Evolutionary conservation across 176 grass and related monocot species (phyloP).

Genomic region (Tillandsia fasciculata): DNA sequence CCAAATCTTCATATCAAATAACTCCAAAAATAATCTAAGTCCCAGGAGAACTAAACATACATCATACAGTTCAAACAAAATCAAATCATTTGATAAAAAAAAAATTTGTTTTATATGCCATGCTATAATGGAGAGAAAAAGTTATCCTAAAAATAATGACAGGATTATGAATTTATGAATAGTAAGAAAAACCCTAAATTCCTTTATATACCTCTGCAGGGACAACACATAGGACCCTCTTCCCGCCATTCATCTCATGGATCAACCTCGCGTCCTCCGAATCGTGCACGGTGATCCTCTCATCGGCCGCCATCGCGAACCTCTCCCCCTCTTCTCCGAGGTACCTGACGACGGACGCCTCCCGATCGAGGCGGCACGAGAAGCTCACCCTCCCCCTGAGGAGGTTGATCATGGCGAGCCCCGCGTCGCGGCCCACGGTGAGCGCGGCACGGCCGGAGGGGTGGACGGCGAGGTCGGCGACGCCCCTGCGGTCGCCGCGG

Average conservation of each 20-base stretch:
- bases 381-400: slow-evolving; percentile 59
- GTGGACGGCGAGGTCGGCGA: slow-evolving; percentile 53
- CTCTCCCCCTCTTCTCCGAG: slow-evolving; percentile 19
- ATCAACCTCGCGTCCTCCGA: slow-evolving; percentile 65
- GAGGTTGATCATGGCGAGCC: slow-evolving; percentile 68
- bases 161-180: background rate
- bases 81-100: no score
- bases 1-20: background rate
- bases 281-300: slow-evolving; percentile 56
- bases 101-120: no score
- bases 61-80: no score
- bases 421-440: slow-evolving; percentile 45
- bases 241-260: slow-evolving; percentile 53
- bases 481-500: slow-evolving; percentile 25
- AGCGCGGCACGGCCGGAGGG: slow-evolving; percentile 56
- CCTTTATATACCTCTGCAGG: slow-evolving; percentile 51
- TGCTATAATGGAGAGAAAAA: no score
- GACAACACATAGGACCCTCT: slow-evolving; percentile 45
- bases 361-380: slow-evolving; percentile 53
- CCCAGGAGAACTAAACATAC: no score
- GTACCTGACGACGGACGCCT: slow-evolving; percentile 45
- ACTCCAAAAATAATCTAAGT: background rate
- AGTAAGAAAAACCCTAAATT: background rate
- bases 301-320: slow-evolving; percentile 46
- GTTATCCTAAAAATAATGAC: background rate